A percentile compares a stretch with the other conserved stretches of the same genome.
These are phyloP conservation scores for Pluteus cervinus DNA, from an alignment of 768 basidiomycete genomes.

Conservation along the genomic window DNA sequence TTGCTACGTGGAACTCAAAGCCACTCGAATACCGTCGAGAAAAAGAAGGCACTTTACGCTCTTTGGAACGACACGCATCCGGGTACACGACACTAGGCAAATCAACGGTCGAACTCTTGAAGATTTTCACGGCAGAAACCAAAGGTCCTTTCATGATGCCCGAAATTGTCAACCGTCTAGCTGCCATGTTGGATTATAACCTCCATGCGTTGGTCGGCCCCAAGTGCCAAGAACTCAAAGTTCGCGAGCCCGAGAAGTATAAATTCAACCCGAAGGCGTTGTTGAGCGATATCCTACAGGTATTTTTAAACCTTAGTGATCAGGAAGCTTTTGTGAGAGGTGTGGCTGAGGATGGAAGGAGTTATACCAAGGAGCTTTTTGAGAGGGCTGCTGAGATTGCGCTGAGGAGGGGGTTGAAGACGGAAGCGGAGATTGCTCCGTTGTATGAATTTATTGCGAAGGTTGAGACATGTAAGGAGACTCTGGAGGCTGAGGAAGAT, in stretches of 20 bases:
- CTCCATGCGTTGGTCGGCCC: constrained; percentile 86
- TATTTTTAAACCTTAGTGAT: constrained; percentile 84
- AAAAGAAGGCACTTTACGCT: constrained; percentile 67
- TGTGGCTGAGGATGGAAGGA: constrained; percentile 91
- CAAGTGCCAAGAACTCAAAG: constrained; percentile 77
- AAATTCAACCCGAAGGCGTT: constrained; percentile 81
- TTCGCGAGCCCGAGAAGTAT: constrained; percentile 83
- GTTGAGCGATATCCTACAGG: constrained; percentile 81
- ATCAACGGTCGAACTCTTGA: constrained; percentile 86
- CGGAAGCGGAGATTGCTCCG: constrained; percentile 67
- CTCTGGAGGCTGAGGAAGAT: constrained; percentile 85
- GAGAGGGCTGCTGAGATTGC: constrained; percentile 70
- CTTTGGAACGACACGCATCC: constrained; percentile 79
- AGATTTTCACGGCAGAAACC: constrained; percentile 88
- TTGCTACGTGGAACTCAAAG: constrained; percentile 59
- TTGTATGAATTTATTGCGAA: constrained; percentile 66
- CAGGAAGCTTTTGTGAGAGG: constrained; percentile 75
- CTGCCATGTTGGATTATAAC: constrained; percentile 96
- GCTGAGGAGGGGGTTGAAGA: constrained; percentile 58
- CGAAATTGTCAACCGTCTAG: constrained; percentile 92
- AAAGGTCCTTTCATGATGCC: constrained; percentile 92
- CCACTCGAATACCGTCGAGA: constrained; percentile 76
- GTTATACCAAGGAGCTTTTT: constrained; percentile 82
- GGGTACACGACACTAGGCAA: constrained; percentile 84
- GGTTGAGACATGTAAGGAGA: constrained; percentile 79